A percentile compares a stretch with the other conserved stretches of the same genome.
Evolutionary conservation across 139 green algal genomes (phyloP).

Genomic region (Chlamydomonas sphaeroides): DNA sequence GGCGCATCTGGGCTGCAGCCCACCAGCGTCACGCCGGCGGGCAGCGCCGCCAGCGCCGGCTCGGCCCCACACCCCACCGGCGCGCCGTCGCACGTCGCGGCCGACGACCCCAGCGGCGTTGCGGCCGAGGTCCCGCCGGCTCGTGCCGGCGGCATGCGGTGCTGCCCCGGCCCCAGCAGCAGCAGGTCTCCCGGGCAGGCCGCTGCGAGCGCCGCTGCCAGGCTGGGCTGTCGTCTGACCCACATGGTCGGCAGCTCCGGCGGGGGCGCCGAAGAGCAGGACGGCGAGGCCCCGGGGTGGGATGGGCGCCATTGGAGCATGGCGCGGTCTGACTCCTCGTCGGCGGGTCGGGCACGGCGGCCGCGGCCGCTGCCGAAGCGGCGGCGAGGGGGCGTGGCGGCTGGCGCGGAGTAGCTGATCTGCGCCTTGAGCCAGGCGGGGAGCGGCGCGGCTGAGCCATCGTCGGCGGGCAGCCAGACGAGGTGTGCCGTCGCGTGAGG

Average conservation of each 20-base stretch:
- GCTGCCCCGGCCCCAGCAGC: not conserved
- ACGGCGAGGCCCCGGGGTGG: too few species aligned
- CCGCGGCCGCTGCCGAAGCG: not conserved
- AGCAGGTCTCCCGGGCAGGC: not conserved
- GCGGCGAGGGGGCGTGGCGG: too few species aligned
- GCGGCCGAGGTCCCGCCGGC: not conserved
- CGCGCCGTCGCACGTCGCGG: not conserved
- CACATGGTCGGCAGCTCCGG: not conserved
- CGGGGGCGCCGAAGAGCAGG: too few species aligned
- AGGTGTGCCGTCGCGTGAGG: too few species aligned
- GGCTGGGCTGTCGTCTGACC: not conserved
- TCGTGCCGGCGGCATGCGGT: not conserved
- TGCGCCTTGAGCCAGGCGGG: too few species aligned
- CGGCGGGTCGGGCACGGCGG: too few species aligned
- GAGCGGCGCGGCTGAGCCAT: too few species aligned
- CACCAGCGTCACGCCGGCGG: not conserved
- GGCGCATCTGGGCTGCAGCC: not conserved
- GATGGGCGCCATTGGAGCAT: not conserved
- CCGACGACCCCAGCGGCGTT: not conserved
- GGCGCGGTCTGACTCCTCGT: not conserved
- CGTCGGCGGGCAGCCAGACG: too few species aligned
- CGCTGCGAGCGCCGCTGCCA: not conserved
- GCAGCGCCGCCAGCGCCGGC: too few species aligned
- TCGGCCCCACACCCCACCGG: not conserved
- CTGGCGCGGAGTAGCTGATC: too few species aligned